Evolutionary conservation across 1,284 basidiomycete species (phyloP), one percentile per base, ranked within the genome.

Genomic region (Boletus hoseneyae): DNA sequence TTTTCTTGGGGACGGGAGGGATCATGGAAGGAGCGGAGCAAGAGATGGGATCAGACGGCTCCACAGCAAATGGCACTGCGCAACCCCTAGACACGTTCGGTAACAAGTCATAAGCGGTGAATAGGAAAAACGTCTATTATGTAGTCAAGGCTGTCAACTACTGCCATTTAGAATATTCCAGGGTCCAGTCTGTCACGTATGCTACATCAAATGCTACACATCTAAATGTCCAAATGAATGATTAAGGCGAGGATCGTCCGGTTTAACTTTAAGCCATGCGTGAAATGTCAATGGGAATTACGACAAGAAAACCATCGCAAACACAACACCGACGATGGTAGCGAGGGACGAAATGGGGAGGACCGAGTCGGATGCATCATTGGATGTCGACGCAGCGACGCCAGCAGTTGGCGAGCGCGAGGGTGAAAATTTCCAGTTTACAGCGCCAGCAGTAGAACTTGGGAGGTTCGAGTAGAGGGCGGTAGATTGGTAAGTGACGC

Each of bases 401-500:
- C 58, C 51, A 5, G 56, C 62, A 16, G 63, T 47, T 6, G 48
- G 56, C 40, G 58, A 51, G 7, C 47, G 55, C 1, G 67, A 30
- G 49, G 58, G 53, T 2, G 66, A 21, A n/a, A n/a, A n/a, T 8
- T 61, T 50, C 11, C 16, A 1, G 1, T 41, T 33, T 6, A 27
- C 25, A 12, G 48, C 34, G 11, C 6, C 36, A 32, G 23, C 13
- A 6, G 64, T 59, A 21, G 61, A 40, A 21, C 57, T 45, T 16
- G 70, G 55, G 8, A 57, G 53, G 39, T 54, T 51, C 4, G 60
- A 48, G 42, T 61, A 90, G 23, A 90, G 70, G 18, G 71, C 74
- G 1, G 76, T 59, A 15, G 80, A 83, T 21, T 71, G 60, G 66
- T 74, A 82, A 1, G 78, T 75, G 23, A 73, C 70, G 64, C 89